Conservation (phyloP, 257 asterid genomes). For the Solanum clarkiae region DNA sequence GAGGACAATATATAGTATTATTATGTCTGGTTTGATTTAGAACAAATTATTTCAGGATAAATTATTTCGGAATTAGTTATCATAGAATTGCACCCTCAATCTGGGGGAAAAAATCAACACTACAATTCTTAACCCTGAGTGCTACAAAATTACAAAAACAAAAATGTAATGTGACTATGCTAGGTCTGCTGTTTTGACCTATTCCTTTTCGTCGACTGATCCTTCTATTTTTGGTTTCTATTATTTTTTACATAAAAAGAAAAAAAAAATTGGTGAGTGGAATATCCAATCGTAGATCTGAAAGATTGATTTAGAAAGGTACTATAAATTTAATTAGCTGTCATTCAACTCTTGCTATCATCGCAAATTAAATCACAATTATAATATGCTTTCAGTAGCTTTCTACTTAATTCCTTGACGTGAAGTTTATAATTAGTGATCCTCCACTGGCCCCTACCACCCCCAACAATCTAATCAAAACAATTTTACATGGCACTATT, state of each 20-base stretch:
- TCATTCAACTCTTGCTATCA: background rate
- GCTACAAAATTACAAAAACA: no score
- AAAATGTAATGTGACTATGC: background rate
- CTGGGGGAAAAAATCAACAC: no score
- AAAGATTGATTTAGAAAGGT: background rate
- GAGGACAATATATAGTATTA: no score
- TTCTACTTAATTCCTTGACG: background rate
- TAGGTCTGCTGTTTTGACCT: background rate
- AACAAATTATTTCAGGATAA: no score
- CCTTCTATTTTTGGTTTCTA: background rate
- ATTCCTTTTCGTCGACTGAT: background rate
- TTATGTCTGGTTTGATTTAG: no score
- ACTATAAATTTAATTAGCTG: background rate
- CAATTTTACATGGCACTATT: background rate
- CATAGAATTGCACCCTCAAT: no score
- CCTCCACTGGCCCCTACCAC: background rate
- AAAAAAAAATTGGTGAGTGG: background rate
- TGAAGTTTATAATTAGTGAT: background rate
- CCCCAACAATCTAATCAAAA: background rate
- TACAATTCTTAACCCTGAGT: no score
- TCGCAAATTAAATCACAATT: background rate
- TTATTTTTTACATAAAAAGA: background rate
- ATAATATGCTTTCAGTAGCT: background rate
- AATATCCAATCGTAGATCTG: background rate
- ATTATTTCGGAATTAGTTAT: no score